Conservation (phyloP, 352 stramenopile genomes). For the Phytophthora pisi region DNA sequence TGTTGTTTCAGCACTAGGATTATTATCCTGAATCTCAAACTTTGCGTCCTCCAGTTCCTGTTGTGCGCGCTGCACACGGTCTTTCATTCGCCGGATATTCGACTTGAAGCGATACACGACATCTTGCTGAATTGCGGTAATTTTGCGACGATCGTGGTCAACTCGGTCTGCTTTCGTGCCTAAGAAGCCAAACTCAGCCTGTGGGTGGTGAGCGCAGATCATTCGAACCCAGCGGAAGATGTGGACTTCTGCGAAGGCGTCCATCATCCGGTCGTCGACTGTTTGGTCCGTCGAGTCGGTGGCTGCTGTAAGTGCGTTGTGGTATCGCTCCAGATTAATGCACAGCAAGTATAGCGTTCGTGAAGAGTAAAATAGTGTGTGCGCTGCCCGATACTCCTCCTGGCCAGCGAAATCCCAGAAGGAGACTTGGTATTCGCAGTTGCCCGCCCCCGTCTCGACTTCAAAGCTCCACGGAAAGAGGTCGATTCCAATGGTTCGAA, state of each 20-base stretch:
- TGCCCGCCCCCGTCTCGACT: conserved; percentile 12
- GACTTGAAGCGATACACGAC: not conserved
- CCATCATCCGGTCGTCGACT: conserved; percentile 5
- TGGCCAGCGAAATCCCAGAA: conserved; percentile 25
- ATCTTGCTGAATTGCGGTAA: conserved; percentile 14
- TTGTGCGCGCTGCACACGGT: not conserved
- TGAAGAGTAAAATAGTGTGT: conserved; percentile 23
- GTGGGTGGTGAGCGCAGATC: conserved; percentile 10
- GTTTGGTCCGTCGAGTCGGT: not conserved
- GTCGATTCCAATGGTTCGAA: conserved; percentile 44
- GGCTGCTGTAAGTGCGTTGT: not conserved
- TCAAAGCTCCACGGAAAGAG: conserved; percentile 36
- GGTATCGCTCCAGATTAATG: conserved; percentile 19
- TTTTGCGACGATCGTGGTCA: conserved; percentile 2
- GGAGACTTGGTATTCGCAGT: conserved; percentile 12
- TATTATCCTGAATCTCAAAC: conserved; percentile 29
- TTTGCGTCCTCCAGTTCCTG: conserved; percentile 10
- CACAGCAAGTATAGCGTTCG: conserved; percentile 22
- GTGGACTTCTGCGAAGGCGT: conserved; percentile 19
- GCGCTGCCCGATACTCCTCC: conserved; percentile 16
- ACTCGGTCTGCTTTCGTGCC: conserved; percentile 11
- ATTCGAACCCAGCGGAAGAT: conserved; percentile 16
- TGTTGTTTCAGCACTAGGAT: not conserved
- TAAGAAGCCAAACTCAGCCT: conserved; percentile 12
- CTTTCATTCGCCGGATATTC: conserved; percentile 7